These are phyloP conservation scores for Eutreptiella sp. DNA, from an alignment of 208 protist species.

Conservation along the genomic window DNA sequence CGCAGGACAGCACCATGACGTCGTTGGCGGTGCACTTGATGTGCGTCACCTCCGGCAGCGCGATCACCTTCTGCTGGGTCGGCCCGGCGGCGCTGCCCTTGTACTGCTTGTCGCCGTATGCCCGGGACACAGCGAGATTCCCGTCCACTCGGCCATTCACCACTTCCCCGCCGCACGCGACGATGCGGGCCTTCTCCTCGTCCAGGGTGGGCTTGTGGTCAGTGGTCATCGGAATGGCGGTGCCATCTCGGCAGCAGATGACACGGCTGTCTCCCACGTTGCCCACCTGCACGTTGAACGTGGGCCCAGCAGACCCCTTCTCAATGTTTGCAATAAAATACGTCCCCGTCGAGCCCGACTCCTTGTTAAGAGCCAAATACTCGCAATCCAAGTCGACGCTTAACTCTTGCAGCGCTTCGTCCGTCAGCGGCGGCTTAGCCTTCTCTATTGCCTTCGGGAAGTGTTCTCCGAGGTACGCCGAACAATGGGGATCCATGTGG, in stretches of 20 bases:
- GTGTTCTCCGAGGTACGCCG: conserved; percentile 60
- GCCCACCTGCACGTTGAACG: conserved; percentile 70
- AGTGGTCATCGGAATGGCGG: conserved; percentile 70
- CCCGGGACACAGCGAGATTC: conserved; percentile 80
- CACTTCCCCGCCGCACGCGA: conserved; percentile 76
- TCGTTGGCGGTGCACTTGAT: conserved; percentile 54
- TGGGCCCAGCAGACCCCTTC: conserved; percentile 50
- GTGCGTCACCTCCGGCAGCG: conserved; percentile 70
- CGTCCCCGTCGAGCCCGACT: conserved; percentile 75
- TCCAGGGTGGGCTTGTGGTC: conserved; percentile 88
- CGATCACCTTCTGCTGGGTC: conserved; percentile 75
- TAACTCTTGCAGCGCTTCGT: conserved; percentile 70
- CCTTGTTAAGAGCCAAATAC: conserved; percentile 57
- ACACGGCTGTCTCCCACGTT: conserved; percentile 84
- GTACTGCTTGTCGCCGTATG: conserved; percentile 87
- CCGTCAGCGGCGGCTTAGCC: conserved; percentile 47
- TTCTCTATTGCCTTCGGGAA: conserved; percentile 46
- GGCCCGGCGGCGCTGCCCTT: conserved; percentile 57
- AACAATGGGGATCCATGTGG: conserved; percentile 75
- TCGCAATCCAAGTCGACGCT: conserved; percentile 67
- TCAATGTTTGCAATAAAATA: conserved; percentile 65
- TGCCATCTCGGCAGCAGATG: conserved; percentile 68
- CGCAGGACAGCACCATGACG: conserved; percentile 79
- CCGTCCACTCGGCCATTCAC: conserved; percentile 83
- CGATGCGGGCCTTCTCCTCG: conserved; percentile 71